Evolutionary conservation across 371 early-diverging fungal species (phyloP).

Genomic region (Mucor circinelloides): DNA sequence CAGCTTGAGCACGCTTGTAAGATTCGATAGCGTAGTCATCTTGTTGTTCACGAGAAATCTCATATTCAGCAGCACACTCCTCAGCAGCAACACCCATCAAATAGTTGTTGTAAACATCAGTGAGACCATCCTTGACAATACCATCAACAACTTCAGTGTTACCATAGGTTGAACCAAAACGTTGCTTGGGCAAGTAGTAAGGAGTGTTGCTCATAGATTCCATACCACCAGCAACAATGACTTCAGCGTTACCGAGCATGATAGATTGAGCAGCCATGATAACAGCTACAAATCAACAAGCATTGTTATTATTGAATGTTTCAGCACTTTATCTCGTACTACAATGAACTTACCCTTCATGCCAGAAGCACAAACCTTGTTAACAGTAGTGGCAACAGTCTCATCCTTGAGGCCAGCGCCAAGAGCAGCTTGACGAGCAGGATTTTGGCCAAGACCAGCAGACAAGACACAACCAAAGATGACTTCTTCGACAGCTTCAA

Average conservation of each 20-base stretch:
- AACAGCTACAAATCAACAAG: constrained; percentile 56
- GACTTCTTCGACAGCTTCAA: constrained; percentile 80
- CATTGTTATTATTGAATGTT: not conserved
- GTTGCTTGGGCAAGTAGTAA: constrained; percentile 85
- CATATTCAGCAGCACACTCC: constrained; percentile 84
- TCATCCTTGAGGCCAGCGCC: constrained; percentile 81
- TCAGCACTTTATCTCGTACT: not conserved
- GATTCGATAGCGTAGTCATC: constrained; percentile 89
- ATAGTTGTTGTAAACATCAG: constrained; percentile 85
- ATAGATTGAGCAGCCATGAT: constrained; percentile 86
- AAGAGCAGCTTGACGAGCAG: constrained; percentile 94
- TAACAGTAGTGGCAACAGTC: constrained; percentile 88
- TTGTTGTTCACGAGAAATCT: constrained; percentile 81
- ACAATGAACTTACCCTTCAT: constrained; percentile 76
- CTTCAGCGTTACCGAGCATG: constrained; percentile 80
- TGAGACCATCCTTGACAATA: constrained; percentile 91
- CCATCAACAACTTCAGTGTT: constrained; percentile 84
- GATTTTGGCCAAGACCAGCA: constrained; percentile 92
- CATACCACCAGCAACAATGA: constrained; percentile 92
- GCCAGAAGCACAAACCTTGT: constrained; percentile 98
- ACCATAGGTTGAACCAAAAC: constrained; percentile 86
- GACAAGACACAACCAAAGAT: constrained; percentile 88
- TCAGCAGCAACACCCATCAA: constrained; percentile 97
- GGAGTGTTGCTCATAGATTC: constrained; percentile 98
- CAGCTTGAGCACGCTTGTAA: constrained; percentile 89